phyloP scores from a whole-genome alignment of 305 asterid genomes.

The Ilex paraguariensis region DNA sequence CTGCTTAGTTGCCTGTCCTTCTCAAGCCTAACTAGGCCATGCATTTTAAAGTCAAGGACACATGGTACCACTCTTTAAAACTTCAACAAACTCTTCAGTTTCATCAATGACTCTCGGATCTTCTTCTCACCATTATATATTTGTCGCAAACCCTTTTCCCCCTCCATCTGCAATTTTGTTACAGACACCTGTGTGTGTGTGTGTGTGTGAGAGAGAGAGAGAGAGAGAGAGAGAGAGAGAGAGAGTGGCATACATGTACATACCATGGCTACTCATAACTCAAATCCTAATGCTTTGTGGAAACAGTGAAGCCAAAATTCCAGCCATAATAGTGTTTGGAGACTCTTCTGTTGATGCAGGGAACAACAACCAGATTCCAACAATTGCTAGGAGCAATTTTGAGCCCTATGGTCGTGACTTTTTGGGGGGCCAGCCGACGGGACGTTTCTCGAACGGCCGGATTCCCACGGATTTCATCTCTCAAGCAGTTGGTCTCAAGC shows the following conservation, averaged over 20 bases:
- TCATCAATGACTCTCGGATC: no score
- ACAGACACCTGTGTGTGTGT: no score
- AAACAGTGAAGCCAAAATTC: slow-evolving; percentile 25
- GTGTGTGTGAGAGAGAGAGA: no score
- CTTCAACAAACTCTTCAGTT: no score
- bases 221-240: no score
- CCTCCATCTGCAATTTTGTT: no score
- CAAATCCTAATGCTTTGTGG: no score
- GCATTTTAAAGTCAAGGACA: neutral
- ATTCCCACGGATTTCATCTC: slow-evolving; percentile 67
- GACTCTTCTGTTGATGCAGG: slow-evolving; percentile 96
- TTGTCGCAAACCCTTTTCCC: no score
- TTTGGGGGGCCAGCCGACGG: slow-evolving; percentile 46
- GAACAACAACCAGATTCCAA: slow-evolving; percentile 75
- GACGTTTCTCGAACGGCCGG: slow-evolving; percentile 70
- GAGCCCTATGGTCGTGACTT: slow-evolving; percentile 76
- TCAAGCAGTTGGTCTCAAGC: slow-evolving; percentile 65
- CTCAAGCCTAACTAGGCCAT: neutral
- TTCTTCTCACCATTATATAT: no score
- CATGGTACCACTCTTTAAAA: no score
- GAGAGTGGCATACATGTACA: no score
- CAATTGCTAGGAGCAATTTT: slow-evolving; percentile 64
- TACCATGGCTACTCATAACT: no score
- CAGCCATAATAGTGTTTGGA: slow-evolving; percentile 88
- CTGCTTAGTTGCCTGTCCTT: neutral